A percentile compares a stretch with the other conserved stretches of the same genome.
Conservation (phyloP, 257 asterid genomes). For the Scutellaria baicalensis region DNA sequence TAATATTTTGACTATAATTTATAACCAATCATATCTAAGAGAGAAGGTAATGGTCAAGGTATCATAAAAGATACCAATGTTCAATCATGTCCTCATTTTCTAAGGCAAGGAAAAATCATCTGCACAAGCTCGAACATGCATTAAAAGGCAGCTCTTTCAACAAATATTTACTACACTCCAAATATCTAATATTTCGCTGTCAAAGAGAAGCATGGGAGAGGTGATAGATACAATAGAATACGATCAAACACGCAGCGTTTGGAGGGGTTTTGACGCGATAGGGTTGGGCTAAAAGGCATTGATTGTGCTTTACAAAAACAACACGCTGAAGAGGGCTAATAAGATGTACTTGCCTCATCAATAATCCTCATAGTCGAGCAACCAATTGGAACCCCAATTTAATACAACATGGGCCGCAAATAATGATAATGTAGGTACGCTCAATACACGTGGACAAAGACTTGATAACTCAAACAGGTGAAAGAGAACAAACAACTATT, state of each 20-base stretch:
- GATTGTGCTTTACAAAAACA: conserved; percentile 20
- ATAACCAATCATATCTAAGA: no score
- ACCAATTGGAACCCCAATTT: conserved; percentile 26
- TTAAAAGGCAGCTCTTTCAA: conserved; percentile 5
- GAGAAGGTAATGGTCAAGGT: no score
- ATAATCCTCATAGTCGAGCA: conserved; percentile 28
- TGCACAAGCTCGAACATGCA: conserved; percentile 13
- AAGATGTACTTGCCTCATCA: conserved; percentile 19
- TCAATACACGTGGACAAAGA: conserved; percentile 21
- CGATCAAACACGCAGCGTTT: conserved; percentile 20
- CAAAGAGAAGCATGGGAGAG: conserved; percentile 19
- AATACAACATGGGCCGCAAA: conserved; percentile 26
- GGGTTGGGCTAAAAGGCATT: conserved; percentile 6
- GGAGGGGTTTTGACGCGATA: conserved; percentile 7
- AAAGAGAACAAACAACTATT: conserved; percentile 16
- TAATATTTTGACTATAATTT: no score
- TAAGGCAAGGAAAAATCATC: neutral
- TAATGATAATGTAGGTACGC: conserved; percentile 25
- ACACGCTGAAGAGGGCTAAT: conserved; percentile 21
- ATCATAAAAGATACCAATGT: neutral
- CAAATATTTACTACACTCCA: conserved; percentile 29
- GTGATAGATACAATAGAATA: conserved; percentile 15
- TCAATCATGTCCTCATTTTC: neutral
- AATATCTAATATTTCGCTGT: conserved; percentile 13
- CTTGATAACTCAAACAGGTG: conserved; percentile 16